Base-by-base conservation (phyloP, 169 alveolate genomes). In the Eimeria acervulina region DNA sequence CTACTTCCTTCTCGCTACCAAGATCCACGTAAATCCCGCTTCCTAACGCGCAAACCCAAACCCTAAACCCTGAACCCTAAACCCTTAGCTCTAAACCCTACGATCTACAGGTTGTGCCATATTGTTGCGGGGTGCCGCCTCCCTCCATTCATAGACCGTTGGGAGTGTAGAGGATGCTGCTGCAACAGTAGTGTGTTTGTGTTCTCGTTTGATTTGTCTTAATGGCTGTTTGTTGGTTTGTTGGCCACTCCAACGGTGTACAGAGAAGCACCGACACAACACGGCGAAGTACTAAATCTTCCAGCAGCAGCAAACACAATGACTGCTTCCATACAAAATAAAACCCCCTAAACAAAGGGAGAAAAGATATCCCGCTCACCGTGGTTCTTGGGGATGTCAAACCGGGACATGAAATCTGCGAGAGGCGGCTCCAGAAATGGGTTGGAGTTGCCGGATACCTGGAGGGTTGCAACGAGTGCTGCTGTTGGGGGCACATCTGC, bases 371-470 rank as follows among this genome's bases (percentile, higher is more conserved):
- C 6, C 84, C 0, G 51, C 95, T 36, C 52, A 92, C 95, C 95
- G 84, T 92, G 95, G 52, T 19, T 47, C 52, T 23, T 55, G 8
- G 95, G 95, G 68, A 92, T 92, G 84, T 92, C 55, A 81, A 59
- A 92, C 23, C 92, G 28, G n/a, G 2, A 7, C 83, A 92, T 61
- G 55, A 55, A 92, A 1, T 76, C 92, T 2, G 72, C 6, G 21
- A 47, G 81, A 26, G 95, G 66, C 33, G 95, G 52, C 33, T 26
- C 72, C 28, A 52, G 17, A 36, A 83, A 83, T 26, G 91, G 91
- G n/a, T 83, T 83, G n/a, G 38, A 10, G 74, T 52, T 13, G 5
- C 40, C 42, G 74, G 81, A 10, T 31, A 12, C 21, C 6, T 70
- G 42, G 12, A 36, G 44, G 0, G 81, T 1, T 15, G 81, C 81